Conservation (phyloP, 257 asterid species). For the Paraleonurus japonicus region DNA sequence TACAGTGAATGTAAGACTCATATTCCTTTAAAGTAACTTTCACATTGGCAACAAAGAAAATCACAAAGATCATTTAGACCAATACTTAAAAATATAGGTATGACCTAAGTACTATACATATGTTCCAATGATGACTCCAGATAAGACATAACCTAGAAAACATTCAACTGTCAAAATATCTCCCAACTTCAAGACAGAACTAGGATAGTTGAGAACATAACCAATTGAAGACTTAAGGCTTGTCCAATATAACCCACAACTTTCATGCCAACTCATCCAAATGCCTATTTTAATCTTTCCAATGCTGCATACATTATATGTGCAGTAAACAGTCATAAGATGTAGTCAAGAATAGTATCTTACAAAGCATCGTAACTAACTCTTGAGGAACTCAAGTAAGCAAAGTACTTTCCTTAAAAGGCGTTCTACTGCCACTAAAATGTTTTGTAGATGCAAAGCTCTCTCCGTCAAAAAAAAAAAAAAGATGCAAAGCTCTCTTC, state of each 20-base stretch:
- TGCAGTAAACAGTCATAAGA: neutral
- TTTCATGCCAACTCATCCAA: conserved; percentile 10
- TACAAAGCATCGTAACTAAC: neutral
- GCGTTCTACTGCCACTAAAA: neutral
- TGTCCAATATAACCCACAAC: neutral
- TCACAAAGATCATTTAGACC: neutral
- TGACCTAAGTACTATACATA: neutral
- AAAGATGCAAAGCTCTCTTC: neutral
- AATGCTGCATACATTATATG: neutral
- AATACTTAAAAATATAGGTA: neutral
- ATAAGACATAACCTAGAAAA: neutral
- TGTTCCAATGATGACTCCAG: neutral
- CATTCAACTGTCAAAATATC: neutral
- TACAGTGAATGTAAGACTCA: no score
- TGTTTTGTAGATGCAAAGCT: neutral
- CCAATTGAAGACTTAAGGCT: neutral
- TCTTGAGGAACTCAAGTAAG: neutral
- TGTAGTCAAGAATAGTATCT: neutral
- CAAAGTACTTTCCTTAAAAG: neutral
- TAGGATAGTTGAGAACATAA: neutral
- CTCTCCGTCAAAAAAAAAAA: no score
- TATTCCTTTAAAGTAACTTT: no score
- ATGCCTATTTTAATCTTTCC: neutral
- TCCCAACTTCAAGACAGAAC: neutral
- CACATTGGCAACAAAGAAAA: no score